phyloP scores from a whole-genome alignment of 2,329 filamentous ascomycete genomes.

The Aspergillus sp. region DNA sequence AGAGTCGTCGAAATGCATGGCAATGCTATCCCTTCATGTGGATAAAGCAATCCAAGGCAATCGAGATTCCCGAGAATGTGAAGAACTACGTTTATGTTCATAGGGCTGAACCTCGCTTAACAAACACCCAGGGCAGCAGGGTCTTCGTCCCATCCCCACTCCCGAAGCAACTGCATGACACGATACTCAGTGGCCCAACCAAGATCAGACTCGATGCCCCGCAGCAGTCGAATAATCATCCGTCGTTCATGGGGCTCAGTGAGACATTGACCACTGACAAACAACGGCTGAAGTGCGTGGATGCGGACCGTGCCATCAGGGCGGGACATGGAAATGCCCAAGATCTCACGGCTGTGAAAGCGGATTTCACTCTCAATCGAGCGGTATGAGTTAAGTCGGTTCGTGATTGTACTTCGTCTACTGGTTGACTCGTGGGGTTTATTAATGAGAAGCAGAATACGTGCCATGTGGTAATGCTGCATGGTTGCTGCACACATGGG shows the following conservation, averaged over 20 bases:
- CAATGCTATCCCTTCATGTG: too few relatives aligned
- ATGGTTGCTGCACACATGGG: slow-evolving; percentile 62
- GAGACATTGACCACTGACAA: slow-evolving; percentile 59
- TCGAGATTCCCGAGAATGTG: too few relatives aligned
- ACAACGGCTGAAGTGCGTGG: slow-evolving; percentile 58
- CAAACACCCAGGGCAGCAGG: not conserved
- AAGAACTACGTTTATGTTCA: too few relatives aligned
- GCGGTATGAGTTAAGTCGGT: slow-evolving; percentile 55
- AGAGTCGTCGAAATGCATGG: too few relatives aligned
- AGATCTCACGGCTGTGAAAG: slow-evolving; percentile 57
- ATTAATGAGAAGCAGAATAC: slow-evolving; percentile 39
- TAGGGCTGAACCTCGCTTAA: not conserved
- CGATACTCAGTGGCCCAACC: slow-evolving; percentile 62
- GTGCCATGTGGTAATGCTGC: slow-evolving; percentile 43
- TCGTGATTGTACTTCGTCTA: slow-evolving; percentile 48
- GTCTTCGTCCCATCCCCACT: slow-evolving; percentile 33
- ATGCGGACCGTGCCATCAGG: slow-evolving; percentile 56
- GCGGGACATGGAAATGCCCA: slow-evolving; percentile 55
- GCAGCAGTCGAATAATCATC: slow-evolving; percentile 52
- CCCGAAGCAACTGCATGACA: slow-evolving; percentile 46
- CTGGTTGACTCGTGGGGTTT: slow-evolving; percentile 41
- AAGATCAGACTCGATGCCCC: slow-evolving; percentile 58
- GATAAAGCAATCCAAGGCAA: too few relatives aligned
- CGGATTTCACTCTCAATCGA: slow-evolving; percentile 52
- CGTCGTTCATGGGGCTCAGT: slow-evolving; percentile 50